These are phyloP conservation scores for Euphrasia arctica DNA, from an alignment of 305 asterid species.

Conservation along the genomic window DNA sequence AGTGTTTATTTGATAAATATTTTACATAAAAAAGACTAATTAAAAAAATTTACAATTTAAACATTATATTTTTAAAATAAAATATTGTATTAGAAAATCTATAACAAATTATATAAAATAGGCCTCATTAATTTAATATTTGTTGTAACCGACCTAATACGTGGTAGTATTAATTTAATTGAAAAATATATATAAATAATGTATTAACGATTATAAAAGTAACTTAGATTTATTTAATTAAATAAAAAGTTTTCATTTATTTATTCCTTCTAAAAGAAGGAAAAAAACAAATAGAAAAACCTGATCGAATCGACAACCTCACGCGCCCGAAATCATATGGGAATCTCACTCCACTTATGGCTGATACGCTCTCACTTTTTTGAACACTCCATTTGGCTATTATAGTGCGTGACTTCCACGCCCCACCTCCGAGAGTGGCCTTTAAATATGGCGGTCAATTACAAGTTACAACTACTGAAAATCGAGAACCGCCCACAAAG, in stretches of 20 bases:
- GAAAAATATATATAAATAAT: too few relatives aligned
- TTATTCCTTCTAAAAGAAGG: slow-evolving; percentile 3
- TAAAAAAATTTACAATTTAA: too few relatives aligned
- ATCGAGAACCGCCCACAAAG: slow-evolving; percentile 24
- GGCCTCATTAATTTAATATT: not conserved
- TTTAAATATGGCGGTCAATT: slow-evolving; percentile 18
- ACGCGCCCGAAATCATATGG: slow-evolving; percentile 9
- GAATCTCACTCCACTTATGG: slow-evolving; percentile 10
- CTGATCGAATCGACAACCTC: not conserved
- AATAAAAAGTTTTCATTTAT: not conserved
- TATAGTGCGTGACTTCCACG: slow-evolving; percentile 20
- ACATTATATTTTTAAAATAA: too few relatives aligned
- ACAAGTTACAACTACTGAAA: not conserved
- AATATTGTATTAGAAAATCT: not conserved
- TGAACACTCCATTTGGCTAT: not conserved
- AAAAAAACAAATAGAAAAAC: not conserved
- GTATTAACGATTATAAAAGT: too few relatives aligned
- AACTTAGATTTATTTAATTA: too few relatives aligned
- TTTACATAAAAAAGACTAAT: too few relatives aligned
- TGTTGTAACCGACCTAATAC: not conserved
- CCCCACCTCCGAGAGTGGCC: not conserved
- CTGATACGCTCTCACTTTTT: not conserved
- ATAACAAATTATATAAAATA: too few relatives aligned
- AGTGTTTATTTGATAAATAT: too few relatives aligned
- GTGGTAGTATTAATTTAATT: too few relatives aligned